Percentiles rank a stretch among this genome's conserved stretches.
These are phyloP conservation scores for Chaetomiaceae sp. DNA, from an alignment of 2,329 filamentous ascomycete species.

Conservation along the genomic window DNA sequence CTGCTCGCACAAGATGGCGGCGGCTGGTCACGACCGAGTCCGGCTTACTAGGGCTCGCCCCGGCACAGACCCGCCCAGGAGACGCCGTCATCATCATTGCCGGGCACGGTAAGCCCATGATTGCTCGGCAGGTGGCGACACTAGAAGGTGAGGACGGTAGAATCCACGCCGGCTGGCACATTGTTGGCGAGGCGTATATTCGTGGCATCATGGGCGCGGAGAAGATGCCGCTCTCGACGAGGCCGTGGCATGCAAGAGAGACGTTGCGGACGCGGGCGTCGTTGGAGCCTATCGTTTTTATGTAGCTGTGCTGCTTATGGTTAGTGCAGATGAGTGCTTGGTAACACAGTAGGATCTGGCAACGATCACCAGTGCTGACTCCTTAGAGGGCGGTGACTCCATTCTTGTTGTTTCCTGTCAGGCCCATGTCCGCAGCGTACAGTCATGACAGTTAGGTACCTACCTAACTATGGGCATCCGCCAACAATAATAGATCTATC, in stretches of 20 bases:
- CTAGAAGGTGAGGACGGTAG: neutral
- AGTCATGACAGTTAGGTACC: no score
- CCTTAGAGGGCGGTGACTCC: no score
- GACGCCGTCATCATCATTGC: slow-evolving; percentile 3
- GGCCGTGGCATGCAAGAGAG: neutral
- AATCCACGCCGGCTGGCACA: neutral
- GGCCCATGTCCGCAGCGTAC: no score
- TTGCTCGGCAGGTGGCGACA: slow-evolving; percentile 1
- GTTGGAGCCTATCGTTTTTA: neutral
- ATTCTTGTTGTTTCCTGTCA: no score
- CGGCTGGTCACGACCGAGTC: neutral
- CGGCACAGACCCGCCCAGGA: neutral
- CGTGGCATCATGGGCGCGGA: slow-evolving; percentile 1
- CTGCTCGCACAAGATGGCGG: neutral
- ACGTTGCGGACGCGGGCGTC: neutral
- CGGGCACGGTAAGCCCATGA: neutral
- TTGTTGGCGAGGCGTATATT: slow-evolving; percentile 10
- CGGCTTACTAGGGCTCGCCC: neutral
- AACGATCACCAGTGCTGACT: no score
- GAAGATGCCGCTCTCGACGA: slow-evolving; percentile 1
- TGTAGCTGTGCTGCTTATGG: no score
- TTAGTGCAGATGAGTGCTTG: no score
- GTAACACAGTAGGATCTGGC: no score
- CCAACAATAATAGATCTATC: no score
- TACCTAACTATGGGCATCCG: no score